A percentile compares a stretch with the other conserved stretches of the same genome.
Evolutionary conservation across 306 rosid species (phyloP).

Genomic region (Trifolium fragiferum): DNA sequence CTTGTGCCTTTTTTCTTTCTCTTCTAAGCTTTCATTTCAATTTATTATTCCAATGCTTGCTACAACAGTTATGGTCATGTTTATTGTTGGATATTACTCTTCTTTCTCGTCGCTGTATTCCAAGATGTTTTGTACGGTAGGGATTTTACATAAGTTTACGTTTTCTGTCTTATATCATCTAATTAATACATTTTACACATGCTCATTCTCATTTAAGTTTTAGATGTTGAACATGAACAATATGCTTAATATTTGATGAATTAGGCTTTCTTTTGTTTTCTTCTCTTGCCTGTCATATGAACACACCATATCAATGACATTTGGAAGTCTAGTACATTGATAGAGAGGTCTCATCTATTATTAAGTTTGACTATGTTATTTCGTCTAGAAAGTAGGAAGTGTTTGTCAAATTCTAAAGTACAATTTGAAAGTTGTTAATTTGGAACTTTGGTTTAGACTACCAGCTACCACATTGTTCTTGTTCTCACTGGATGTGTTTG

Average conservation of each 20-base stretch:
- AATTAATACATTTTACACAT: not conserved
- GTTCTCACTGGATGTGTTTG: slow-evolving; percentile 8
- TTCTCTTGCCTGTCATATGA: not conserved
- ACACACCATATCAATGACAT: slow-evolving; percentile 15
- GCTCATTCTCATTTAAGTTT: not conserved
- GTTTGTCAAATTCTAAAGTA: slow-evolving; percentile 23
- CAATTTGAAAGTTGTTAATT: slow-evolving; percentile 1
- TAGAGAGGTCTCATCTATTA: not conserved
- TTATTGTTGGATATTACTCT: slow-evolving; percentile 3
- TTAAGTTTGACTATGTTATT: not conserved
- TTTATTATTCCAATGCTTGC: slow-evolving; percentile 1
- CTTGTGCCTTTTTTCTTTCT: not conserved
- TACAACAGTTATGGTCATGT: slow-evolving; percentile 3
- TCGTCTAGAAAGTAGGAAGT: not conserved
- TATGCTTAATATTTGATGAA: not conserved
- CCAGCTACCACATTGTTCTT: too few relatives aligned
- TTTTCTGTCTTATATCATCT: not conserved
- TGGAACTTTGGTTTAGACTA: slow-evolving; percentile 8
- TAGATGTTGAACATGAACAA: not conserved
- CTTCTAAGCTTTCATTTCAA: slow-evolving; percentile 14
- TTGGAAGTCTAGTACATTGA: slow-evolving; percentile 8
- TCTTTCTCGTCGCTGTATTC: not conserved
- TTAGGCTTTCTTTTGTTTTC: slow-evolving; percentile 14
- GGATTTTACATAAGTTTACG: not conserved
- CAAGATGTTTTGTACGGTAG: not conserved